These are phyloP conservation scores for Xylaria sp. DNA, from an alignment of 2,329 filamentous ascomycete species.

Conservation along the genomic window DNA sequence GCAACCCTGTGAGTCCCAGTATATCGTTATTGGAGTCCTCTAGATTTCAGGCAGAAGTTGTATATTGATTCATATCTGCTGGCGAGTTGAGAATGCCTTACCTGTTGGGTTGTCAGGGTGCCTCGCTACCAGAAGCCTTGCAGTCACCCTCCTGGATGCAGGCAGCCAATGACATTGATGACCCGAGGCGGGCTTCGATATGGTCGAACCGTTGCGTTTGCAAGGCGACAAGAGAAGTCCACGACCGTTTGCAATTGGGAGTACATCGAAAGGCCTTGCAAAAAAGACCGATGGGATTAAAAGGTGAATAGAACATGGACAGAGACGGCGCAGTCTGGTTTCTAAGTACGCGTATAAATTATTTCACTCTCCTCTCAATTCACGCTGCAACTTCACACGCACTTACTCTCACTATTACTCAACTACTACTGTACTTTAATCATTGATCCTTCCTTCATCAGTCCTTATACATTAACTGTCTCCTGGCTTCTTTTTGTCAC, in stretches of 20 bases:
- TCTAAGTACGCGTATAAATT: no score
- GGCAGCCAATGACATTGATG: not conserved
- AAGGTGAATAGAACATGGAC: not conserved
- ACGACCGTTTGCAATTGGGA: not conserved
- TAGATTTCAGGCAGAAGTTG: not conserved
- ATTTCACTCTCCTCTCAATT: no score
- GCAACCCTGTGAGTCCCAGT: not conserved
- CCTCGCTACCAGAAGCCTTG: not conserved
- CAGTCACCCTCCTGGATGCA: not conserved
- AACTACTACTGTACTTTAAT: no score
- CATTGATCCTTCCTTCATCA: not conserved
- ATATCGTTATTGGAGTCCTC: not conserved
- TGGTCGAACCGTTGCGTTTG: slow-evolving; percentile 9
- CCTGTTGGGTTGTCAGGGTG: not conserved
- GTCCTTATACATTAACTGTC: not conserved
- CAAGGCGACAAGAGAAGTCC: not conserved
- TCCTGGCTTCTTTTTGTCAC: not conserved
- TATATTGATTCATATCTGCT: not conserved
- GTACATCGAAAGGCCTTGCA: not conserved
- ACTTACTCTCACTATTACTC: no score
- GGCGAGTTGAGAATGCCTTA: slow-evolving; percentile 2
- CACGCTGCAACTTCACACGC: no score
- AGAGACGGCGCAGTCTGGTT: not conserved
- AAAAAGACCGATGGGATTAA: not conserved
- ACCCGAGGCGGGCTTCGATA: not conserved